Conservation (phyloP, 352 stramenopile genomes). For the Pilasporangium apinafurcum region DNA sequence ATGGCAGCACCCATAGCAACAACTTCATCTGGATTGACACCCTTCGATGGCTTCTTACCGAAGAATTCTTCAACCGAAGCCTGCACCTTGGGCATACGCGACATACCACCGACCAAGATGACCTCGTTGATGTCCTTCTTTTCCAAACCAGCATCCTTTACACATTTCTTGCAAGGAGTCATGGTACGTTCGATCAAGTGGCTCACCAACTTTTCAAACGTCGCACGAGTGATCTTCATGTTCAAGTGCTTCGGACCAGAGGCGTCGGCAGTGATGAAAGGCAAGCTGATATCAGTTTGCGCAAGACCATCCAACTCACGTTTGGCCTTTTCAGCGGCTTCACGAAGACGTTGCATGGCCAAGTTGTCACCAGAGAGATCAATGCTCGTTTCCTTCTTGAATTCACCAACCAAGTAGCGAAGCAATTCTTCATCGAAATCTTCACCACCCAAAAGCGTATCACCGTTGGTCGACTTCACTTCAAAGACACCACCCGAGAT, state of each 20-base stretch:
- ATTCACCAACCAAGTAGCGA: slow-evolving; percentile 90
- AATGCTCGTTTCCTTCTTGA: slow-evolving; percentile 96
- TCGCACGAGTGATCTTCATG: slow-evolving; percentile 90
- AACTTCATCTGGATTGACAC: slow-evolving; percentile 98
- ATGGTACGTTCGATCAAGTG: slow-evolving; percentile 93
- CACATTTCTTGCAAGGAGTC: slow-evolving; percentile 90
- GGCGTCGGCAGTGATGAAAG: slow-evolving; percentile 98
- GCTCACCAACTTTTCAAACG: slow-evolving; percentile 95
- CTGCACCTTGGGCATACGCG: slow-evolving; percentile 98
- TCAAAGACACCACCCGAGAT: slow-evolving; percentile 96
- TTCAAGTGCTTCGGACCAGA: slow-evolving; percentile 98
- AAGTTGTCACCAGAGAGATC: slow-evolving; percentile 92
- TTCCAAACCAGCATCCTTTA: slow-evolving; percentile 80
- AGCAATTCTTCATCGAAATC: slow-evolving; percentile 97
- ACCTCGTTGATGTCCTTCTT: slow-evolving; percentile 97
- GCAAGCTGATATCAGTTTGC: slow-evolving; percentile 94
- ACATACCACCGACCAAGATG: slow-evolving; percentile 98
- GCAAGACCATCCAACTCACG: slow-evolving; percentile 95
- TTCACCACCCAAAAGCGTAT: slow-evolving; percentile 95
- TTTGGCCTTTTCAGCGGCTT: slow-evolving; percentile 95
- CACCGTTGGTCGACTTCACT: slow-evolving; percentile 95
- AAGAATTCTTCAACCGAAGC: slow-evolving; percentile 96
- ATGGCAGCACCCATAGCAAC: slow-evolving; percentile 98
- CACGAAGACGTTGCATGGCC: slow-evolving; percentile 94
- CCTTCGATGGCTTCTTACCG: slow-evolving; percentile 92